Evolutionary conservation across 257 asterid genomes (phyloP), one percentile per base, ranked within the genome.

Genomic region (Petunia axillaris): DNA sequence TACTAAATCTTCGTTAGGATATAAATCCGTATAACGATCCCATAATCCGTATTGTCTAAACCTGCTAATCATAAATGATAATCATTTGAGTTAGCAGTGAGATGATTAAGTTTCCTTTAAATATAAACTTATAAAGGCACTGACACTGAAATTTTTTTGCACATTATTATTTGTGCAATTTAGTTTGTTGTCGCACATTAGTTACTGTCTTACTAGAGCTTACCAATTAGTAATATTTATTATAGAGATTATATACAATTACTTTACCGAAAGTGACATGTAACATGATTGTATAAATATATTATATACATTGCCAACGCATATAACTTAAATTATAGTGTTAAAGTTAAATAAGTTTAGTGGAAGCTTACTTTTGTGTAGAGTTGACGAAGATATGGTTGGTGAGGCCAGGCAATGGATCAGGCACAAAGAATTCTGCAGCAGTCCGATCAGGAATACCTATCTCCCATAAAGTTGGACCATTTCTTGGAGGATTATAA

Each of bases 381-480:
- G 6, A 11, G 38, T 38, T 64, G 25, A 11, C 14, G 54, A 85
- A 86, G 0, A 37, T 39, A 37, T 88, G 90, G 37, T 73, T 86
- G 75, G 84, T 82, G 80, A 80, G 84, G 5, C 5, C 5, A 6
- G 90, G 84, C 67, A 70, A 70, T 1, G 90, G 85, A 67, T 79
- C 80, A 0, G 97, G 96, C 35, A 93, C 85, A 81, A 85, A 91
- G 62, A 89, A 91, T 79, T 93, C 97, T 2, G 87, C 88, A 38
- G 97, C 94, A 4, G 90, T 77, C 2, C 93, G 89, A 80, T 91
- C 93, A 3, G 97, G 90, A 52, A 88, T 35, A n/a, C 97, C 97
- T 4, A 93, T 91, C 83, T 91, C 97, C 97, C 97, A 91, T 37
- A 93, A 2, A 2, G 97, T 93, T 2, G 92, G 79, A 40, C 93